Evolutionary conservation across 768 basidiomycete species (phyloP), one percentile per base, ranked within the genome.

Genomic region (Leccinum variicolor): DNA sequence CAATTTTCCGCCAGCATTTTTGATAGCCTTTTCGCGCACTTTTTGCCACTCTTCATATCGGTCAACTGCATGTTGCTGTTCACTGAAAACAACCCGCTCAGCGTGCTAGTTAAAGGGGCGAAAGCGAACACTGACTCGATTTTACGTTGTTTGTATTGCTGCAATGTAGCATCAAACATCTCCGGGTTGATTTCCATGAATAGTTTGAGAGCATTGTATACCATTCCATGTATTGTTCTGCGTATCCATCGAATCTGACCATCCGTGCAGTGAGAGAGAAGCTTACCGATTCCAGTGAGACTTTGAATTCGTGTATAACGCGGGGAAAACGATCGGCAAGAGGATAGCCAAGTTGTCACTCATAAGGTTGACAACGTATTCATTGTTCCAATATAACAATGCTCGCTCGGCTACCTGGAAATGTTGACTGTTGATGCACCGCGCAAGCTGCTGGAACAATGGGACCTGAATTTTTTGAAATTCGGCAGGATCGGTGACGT

Each of bases 131-230:
- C 94, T 56, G 64, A 97, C 95, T 88, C 85, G 48, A 89, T 78
- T 74, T 87, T 89, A 55, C 85, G 84, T 69, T 91, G 89, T 75
- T 91, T 96, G 75, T 96, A 98, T 61, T 94, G 91, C 48, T 90
- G 89, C 81, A 98, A 86, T 53, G 89, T 85, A 63, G 91, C 91
- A 65, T 98, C 95, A 64, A 99, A 99, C 23, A 98, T 76, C 69
- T 96, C 92, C 0, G 94, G 91, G 69, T 98, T 98, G 71, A 98
- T 93, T 74, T 99, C 97, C 95, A 98, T 98, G 77, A 98, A 96
- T 57, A 98, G 73, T 73, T 96, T 98, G 71, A 99, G 78, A 2
- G 97, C 97, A 70, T 98, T 98, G 76, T 97, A 98, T 28, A 98
- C 95, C 92, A 98, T 95, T 61, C 93, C 93, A 64, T 99, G 97